A percentile compares a stretch with the other conserved stretches of the same genome.
Evolutionary conservation across 805 yeast species (phyloP).

Genomic region (Myxozyma sirexii): DNA sequence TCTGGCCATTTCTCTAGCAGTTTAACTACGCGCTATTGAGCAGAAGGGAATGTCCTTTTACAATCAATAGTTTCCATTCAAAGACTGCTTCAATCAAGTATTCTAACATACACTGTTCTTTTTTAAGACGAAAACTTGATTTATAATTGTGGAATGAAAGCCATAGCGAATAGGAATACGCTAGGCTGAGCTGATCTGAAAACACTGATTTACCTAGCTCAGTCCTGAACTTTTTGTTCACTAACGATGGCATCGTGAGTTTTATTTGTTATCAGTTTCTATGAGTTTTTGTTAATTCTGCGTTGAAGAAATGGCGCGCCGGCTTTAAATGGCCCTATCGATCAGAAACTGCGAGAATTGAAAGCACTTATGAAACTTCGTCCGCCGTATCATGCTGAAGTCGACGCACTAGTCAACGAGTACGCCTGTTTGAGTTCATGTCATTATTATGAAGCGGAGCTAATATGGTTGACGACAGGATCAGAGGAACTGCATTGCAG

Average conservation of each 20-base stretch:
- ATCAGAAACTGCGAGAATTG: slow-evolving; percentile 8
- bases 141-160: too few relatives aligned
- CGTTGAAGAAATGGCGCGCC: not conserved
- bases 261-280: not conserved
- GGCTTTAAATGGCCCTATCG: not conserved
- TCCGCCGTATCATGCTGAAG: slow-evolving; percentile 27
- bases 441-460: not conserved
- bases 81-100: too few relatives aligned
- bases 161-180: too few relatives aligned
- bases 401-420: slow-evolving; percentile 16
- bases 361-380: slow-evolving; percentile 4
- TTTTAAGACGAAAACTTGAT: too few relatives aligned
- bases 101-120: too few relatives aligned
- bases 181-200: not conserved
- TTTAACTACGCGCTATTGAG: too few relatives aligned
- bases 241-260: not conserved
- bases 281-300: too few relatives aligned
- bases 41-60: too few relatives aligned
- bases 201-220: not conserved
- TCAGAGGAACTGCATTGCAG: slow-evolving; percentile 13
- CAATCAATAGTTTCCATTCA: too few relatives aligned
- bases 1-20: too few relatives aligned
- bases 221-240: not conserved
- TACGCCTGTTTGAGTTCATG: not conserved
- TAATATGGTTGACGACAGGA: not conserved